Conservation (phyloP, 805 yeast species). For the Zygosaccharomyces pseudorouxii region DNA sequence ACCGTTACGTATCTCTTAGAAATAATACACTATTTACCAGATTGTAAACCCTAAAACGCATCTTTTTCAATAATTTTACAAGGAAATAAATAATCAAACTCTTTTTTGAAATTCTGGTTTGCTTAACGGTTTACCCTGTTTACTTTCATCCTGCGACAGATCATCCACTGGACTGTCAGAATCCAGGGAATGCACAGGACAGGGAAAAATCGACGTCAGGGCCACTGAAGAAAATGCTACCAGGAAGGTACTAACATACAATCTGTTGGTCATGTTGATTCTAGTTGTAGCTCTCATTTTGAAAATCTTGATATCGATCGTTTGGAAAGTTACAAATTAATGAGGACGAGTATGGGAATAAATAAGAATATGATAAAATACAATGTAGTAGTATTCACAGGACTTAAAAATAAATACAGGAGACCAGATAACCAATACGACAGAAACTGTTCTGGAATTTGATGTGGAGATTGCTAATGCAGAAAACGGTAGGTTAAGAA, state of each 20-base stretch:
- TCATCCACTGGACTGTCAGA: conserved; percentile 37
- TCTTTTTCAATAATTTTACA: background rate
- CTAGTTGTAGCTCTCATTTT: conserved; percentile 50
- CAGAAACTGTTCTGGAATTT: background rate
- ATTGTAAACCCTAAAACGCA: background rate
- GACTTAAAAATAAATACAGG: background rate
- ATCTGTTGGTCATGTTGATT: conserved; percentile 46
- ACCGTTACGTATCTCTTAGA: background rate
- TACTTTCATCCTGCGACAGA: conserved; percentile 10
- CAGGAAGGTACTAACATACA: conserved; percentile 57
- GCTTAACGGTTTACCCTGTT: conserved; percentile 1
- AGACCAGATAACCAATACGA: background rate
- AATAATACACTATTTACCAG: background rate
- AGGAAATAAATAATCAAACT: background rate
- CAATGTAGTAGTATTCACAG: conserved; percentile 2
- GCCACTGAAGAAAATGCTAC: conserved; percentile 50
- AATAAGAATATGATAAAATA: background rate
- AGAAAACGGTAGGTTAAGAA: background rate
- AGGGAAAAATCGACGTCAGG: conserved; percentile 40
- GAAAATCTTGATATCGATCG: background rate
- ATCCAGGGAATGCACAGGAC: conserved; percentile 42
- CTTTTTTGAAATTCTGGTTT: background rate
- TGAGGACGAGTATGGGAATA: no score
- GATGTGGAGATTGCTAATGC: background rate
- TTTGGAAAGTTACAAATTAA: no score